Base-by-base conservation (phyloP, 2,329 filamentous ascomycete genomes). In the Incumbomyces lentus region DNA sequence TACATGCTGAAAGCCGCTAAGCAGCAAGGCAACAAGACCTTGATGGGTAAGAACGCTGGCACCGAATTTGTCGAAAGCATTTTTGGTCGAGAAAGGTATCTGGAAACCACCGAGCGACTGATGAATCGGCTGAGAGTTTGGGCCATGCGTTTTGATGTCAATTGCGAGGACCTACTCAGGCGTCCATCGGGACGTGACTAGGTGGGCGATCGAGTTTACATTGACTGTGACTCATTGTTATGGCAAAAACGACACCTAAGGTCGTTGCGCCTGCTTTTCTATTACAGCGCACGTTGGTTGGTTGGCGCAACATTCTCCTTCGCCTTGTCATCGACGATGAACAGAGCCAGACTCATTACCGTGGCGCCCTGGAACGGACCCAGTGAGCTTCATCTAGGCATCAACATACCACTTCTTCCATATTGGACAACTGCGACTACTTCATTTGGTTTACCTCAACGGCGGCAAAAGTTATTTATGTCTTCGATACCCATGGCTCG, bases 51-150 rank as follows among this genome's bases (percentile, higher is more conserved):
- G 73, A 90, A 87, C 64, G 87, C 87, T 45, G 92, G 92, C 43
- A 83, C 85, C 57, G 89, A 95, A 70, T 96, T 98, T 60, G 90
- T 98, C 60, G 84, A 95, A 64, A 89, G 87, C 44, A 86, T 98
- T 58, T 96, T 96, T 59, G 90, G 89, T 55, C 82, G 84, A 52
- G 90, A 96, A 62, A 79, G 88, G 52, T 86, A 95, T 68, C 74
- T 95, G 46, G 82, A 89, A 64, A 82, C 82, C 66, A 95, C 90
- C 2, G 87, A 95, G 72, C 86, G 84, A 66, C 79, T 95, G 67
- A 96, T 96, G 87, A 81, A 85, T 55, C 81, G 80, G 53, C 82
- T 95, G 60, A 79, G 86, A 41, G 74, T 89, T 31, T 98, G 90
- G 86, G 88, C 85, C 64, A 79, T 93, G 68, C 84, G 90, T 39